A percentile compares a stretch with the other conserved stretches of the same genome.
Conservation (phyloP, 208 protist species). For the Wallacemonas sp. region DNA sequence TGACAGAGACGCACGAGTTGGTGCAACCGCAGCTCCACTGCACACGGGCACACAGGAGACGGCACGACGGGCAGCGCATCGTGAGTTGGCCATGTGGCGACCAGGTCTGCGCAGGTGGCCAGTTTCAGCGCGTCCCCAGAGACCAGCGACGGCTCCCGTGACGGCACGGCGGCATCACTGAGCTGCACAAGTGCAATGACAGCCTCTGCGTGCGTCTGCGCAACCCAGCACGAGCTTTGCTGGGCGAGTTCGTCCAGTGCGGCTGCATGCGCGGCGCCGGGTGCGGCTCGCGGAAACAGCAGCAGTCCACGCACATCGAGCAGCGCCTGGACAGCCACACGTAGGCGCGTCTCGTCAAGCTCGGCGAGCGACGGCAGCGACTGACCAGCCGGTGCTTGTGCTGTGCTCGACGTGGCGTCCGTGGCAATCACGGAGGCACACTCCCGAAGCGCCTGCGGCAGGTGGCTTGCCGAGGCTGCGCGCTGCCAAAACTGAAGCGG, state of each 20-base stretch:
- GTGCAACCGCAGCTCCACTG: constrained; percentile 37
- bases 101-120: background rate
- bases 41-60: constrained; percentile 29
- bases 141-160: constrained; percentile 44
- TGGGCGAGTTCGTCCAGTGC: background rate
- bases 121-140: background rate
- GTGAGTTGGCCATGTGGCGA: background rate
- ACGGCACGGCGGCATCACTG: constrained; percentile 61
- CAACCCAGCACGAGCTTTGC: constrained; percentile 17
- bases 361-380: background rate
- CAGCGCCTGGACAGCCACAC: constrained; percentile 36
- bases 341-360: constrained; percentile 27
- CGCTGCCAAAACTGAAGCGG: constrained; percentile 17
- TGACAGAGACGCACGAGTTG: constrained; percentile 48
- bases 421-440: background rate
- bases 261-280: background rate
- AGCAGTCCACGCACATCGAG: constrained; percentile 31
- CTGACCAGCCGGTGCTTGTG: background rate
- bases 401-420: background rate
- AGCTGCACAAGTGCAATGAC: constrained; percentile 48
- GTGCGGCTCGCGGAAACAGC: constrained; percentile 12
- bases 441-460: constrained; percentile 11
- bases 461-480: background rate
- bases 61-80: constrained; percentile 17
- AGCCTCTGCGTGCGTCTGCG: constrained; percentile 1